Evolutionary conservation across 228 moss, liverwort and hornwort species (phyloP).

Genomic region (Sphagnum magellanicum): DNA sequence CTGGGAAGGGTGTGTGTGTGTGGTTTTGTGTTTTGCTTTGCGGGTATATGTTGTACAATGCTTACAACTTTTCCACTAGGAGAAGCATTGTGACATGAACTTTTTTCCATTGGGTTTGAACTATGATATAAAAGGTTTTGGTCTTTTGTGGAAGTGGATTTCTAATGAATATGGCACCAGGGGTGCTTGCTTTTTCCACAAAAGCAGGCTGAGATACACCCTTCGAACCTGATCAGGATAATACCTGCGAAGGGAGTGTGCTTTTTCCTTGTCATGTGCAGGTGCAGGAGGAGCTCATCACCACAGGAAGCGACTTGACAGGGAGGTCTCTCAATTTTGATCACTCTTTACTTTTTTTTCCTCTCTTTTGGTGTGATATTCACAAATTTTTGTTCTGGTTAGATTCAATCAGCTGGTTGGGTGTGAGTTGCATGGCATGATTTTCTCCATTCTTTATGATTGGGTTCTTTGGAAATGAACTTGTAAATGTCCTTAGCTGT

Average conservation of each 20-base stretch:
- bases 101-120: neutral
- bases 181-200: slow-evolving; percentile 44
- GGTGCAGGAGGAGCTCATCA: no score
- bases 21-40: neutral
- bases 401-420: no score
- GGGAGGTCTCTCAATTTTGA: no score
- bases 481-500: no score
- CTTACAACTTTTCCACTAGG: neutral
- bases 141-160: slow-evolving; percentile 1
- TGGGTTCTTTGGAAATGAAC: no score
- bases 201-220: slow-evolving; percentile 79
- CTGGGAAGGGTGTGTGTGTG: neutral
- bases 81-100: neutral
- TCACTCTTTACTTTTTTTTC: no score
- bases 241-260: slow-evolving; percentile 99
- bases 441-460: no score
- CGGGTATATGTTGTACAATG: neutral
- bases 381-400: no score
- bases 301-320: no score
- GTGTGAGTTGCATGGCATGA: no score
- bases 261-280: slow-evolving; percentile 10
- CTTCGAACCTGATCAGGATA: slow-evolving; percentile 99
- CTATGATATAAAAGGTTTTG: neutral
- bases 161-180: slow-evolving; percentile 45
- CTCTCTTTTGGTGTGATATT: no score